Evolutionary conservation across 2,329 filamentous ascomycete genomes (phyloP), one percentile per base, ranked within the genome.

Genomic region (Alternaria sp.): DNA sequence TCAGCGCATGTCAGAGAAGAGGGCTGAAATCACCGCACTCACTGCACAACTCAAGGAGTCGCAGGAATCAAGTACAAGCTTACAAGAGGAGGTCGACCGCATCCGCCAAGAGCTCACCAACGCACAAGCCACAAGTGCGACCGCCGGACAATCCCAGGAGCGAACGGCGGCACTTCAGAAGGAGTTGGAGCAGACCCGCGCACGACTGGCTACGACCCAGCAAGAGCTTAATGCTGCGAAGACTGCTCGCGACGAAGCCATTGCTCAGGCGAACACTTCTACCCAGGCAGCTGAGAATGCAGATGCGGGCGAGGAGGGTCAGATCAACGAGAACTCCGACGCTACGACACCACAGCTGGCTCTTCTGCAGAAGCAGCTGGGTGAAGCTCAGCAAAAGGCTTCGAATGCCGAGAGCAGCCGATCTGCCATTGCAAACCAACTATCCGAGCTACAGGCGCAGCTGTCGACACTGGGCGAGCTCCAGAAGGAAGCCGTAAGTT

Each of bases 41-140:
- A 71, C 83, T 7, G 83, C 88, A 10, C 89, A 96, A 76, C 93
- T 92, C 78, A 84, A 89, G 17, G 83, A 84, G 3, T 83, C 92
- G 2, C 69, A 74, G 36, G 57, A 63, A 40, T 60, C 74, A 17
- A 61, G 78, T 30, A 61, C 68, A 21, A 54, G 63, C 32, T 57
- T 70, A 7, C 65, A 75, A 60, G 58, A 66, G 54, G 89, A 96
- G 76, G 93, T 93, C 78, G 85, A 89, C n/a, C 83, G 83, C 2
- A 84, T 92, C 7, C 68, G 69, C 25, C 66, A 70, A 44, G 69
- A 79, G 57, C 64, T 75, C 25, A 58, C 65, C 23, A 55, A 50
- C 21, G 44, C 56, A 23, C 56, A 62, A 10, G 43, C 62, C 30
- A 65, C 64, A 6, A 67, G 74, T 47, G 44, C 54, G 9, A 67